phyloP scores from a whole-genome alignment of 306 rosid species.

The Urtica urens region DNA sequence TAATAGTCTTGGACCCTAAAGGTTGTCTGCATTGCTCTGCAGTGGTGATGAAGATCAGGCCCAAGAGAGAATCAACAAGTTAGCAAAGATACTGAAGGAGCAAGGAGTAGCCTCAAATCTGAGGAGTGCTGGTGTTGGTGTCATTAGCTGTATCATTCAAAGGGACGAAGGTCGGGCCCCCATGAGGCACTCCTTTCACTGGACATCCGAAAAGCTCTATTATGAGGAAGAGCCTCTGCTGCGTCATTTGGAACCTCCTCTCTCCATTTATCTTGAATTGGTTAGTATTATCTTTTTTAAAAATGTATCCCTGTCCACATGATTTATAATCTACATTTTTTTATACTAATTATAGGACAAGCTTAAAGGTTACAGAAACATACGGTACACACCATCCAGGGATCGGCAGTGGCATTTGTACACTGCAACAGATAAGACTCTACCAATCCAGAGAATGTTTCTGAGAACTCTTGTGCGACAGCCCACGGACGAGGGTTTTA shows the following conservation, averaged over 20 bases:
- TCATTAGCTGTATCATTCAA: conserved; percentile 88
- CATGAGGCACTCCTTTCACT: conserved; percentile 99
- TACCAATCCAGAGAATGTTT: conserved; percentile 75
- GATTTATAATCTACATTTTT: background rate
- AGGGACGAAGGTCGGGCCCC: conserved; percentile 99
- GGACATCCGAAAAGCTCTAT: conserved; percentile 66
- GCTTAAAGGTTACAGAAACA: conserved; percentile 75
- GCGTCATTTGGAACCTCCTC: conserved; percentile 97
- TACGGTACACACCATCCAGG: conserved; percentile 78
- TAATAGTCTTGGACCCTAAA: conserved; percentile 11
- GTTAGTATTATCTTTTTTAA: conserved; percentile 33
- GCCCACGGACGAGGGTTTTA: conserved; percentile 65
- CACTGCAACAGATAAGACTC: conserved; percentile 65
- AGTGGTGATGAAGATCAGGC: conserved; percentile 99
- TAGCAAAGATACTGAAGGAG: conserved; percentile 82
- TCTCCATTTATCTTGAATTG: conserved; percentile 96
- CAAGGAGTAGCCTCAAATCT: conserved; percentile 63
- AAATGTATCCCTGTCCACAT: background rate
- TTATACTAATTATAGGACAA: conserved; percentile 48
- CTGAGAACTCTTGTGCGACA: conserved; percentile 91
- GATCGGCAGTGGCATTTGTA: conserved; percentile 99
- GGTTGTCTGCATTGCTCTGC: conserved; percentile 26
- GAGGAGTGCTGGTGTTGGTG: conserved; percentile 67
- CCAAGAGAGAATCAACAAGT: conserved; percentile 84
- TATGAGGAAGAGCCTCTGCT: conserved; percentile 80